Percentiles rank a stretch among this genome's conserved stretches.
These are phyloP conservation scores for Fennellomyces sp. DNA, from an alignment of 371 early-diverging fungal genomes.

Conservation along the genomic window DNA sequence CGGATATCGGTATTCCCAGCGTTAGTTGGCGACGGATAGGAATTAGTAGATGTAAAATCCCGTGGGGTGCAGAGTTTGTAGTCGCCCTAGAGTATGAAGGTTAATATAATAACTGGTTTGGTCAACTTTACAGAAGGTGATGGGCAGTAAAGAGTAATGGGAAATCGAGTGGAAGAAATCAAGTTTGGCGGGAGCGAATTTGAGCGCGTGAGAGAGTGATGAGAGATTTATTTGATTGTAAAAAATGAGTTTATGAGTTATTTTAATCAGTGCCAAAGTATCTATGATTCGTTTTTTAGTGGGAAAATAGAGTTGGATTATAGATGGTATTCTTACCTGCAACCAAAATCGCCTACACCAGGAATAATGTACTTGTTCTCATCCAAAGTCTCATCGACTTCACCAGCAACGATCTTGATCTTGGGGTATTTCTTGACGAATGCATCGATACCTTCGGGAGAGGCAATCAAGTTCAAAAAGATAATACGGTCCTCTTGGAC, in stretches of 20 bases:
- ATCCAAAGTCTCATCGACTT: conserved; percentile 84
- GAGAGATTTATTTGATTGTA: not conserved
- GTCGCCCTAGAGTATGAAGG: conserved; percentile 63
- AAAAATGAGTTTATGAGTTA: not conserved
- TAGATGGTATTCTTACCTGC: conserved; percentile 36
- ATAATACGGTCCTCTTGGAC: conserved; percentile 88
- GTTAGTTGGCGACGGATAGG: conserved; percentile 61
- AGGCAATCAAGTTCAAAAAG: conserved; percentile 81
- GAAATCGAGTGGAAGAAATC: too few species aligned
- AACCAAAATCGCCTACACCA: conserved; percentile 94
- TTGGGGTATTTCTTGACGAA: conserved; percentile 75
- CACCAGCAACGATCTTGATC: conserved; percentile 86
- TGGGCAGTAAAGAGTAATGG: too few species aligned
- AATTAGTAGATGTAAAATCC: conserved; percentile 59
- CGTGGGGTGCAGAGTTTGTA: conserved; percentile 79
- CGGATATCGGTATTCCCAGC: conserved; percentile 77
- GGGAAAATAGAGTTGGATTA: conserved; percentile 1
- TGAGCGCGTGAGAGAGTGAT: too few species aligned
- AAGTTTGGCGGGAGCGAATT: too few species aligned
- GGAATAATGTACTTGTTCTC: conserved; percentile 88
- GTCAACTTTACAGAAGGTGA: not conserved
- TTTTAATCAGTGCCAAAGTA: conserved; percentile 29
- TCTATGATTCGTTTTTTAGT: not conserved
- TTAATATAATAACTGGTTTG: too few species aligned
- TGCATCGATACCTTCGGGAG: conserved; percentile 84